phyloP scores from a whole-genome alignment of 2,329 filamentous ascomycete genomes.

The Clarireedia monteithiana region DNA sequence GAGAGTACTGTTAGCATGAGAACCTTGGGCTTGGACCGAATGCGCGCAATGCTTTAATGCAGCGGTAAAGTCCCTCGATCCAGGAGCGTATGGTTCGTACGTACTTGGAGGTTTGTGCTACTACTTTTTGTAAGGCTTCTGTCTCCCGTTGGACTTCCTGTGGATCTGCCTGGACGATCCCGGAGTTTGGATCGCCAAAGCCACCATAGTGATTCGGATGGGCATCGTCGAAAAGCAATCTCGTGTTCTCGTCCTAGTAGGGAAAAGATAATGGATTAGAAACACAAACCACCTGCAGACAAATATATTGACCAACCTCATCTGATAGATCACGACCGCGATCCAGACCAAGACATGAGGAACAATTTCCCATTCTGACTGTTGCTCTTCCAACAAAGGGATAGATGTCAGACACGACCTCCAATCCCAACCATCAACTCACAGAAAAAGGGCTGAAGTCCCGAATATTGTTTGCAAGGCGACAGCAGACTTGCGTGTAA shows the following conservation, averaged over 20 bases:
- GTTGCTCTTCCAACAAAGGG: not conserved
- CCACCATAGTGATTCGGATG: conserved; percentile 54
- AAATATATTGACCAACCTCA: conserved; percentile 37
- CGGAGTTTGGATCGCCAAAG: conserved; percentile 49
- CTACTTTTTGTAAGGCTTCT: conserved; percentile 56
- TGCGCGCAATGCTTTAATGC: not conserved
- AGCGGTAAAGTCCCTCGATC: not conserved
- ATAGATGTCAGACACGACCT: conserved; percentile 5
- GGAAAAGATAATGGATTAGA: not conserved
- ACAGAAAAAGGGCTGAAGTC: not conserved
- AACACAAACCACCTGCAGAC: no score
- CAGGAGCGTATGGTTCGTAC: conserved; percentile 13
- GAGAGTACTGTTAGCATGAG: conserved; percentile 13
- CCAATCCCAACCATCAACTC: conserved; percentile 3
- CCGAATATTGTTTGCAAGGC: not conserved
- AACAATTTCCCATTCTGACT: conserved; percentile 48
- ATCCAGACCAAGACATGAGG: conserved; percentile 50
- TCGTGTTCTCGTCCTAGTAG: conserved; percentile 32
- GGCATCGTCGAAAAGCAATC: conserved; percentile 53
- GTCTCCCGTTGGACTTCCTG: conserved; percentile 56
- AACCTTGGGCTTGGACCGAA: not conserved
- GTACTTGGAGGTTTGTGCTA: conserved; percentile 57
- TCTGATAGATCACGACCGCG: conserved; percentile 42
- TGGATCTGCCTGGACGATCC: conserved; percentile 46
- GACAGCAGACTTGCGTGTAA: not conserved